Conservation (phyloP, 1,284 basidiomycete species). For the Sporisorium reilianum region DNA sequence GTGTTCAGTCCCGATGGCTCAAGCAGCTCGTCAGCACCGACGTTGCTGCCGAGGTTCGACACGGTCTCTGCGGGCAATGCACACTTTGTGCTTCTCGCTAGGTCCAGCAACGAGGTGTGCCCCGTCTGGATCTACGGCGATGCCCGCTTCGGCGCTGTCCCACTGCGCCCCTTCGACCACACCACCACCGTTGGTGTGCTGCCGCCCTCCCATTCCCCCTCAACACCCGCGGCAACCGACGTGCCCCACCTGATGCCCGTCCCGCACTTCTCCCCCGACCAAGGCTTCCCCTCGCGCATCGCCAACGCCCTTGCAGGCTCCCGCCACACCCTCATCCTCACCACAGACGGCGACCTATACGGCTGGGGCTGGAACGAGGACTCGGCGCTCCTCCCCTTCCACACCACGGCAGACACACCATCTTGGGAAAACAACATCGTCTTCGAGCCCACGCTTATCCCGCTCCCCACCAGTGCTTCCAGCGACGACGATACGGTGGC, state of each 20-base stretch:
- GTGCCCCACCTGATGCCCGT: constrained; percentile 20
- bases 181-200: constrained; percentile 4
- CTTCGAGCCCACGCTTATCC: constrained; percentile 13
- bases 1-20: not conserved
- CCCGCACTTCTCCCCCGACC: constrained; percentile 9
- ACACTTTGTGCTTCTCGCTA: constrained; percentile 32
- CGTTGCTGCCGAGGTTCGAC: constrained; percentile 12
- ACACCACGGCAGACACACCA: not conserved
- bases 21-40: not conserved
- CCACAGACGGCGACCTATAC: constrained; percentile 26
- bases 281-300: constrained; percentile 21
- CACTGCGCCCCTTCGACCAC: constrained; percentile 3
- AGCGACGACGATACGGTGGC: not conserved
- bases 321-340: constrained; percentile 27
- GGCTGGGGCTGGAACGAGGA: constrained; percentile 51
- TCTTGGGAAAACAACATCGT: constrained; percentile 16
- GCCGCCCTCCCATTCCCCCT: not conserved
- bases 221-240: constrained; percentile 6
- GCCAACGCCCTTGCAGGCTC: constrained; percentile 10
- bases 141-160: constrained; percentile 31
- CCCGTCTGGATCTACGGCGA: constrained; percentile 37
- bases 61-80: constrained; percentile 32
- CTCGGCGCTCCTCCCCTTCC: constrained; percentile 12
- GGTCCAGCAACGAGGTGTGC: not conserved
- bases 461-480: not conserved